Conservation (phyloP, 2,329 filamentous ascomycete species). For the Hypoxylon sp. region DNA sequence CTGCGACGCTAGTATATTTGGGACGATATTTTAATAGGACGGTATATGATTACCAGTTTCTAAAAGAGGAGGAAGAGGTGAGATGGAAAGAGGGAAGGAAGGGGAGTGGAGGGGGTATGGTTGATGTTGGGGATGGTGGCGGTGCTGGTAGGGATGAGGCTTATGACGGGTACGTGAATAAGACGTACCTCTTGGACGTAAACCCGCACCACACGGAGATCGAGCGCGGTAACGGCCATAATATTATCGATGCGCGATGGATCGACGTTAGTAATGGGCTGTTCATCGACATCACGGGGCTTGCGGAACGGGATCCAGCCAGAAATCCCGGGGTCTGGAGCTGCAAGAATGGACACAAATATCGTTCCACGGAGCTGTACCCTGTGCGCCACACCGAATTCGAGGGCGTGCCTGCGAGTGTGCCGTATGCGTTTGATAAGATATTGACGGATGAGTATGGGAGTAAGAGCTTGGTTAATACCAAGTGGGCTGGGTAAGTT, state of each 20-base stretch:
- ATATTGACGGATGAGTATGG: conserved; percentile 76
- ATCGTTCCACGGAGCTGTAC: conserved; percentile 78
- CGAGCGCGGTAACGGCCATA: conserved; percentile 74
- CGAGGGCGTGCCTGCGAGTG: conserved; percentile 77
- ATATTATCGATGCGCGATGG: conserved; percentile 88
- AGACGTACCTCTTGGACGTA: conserved; percentile 78
- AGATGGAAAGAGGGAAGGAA: conserved; percentile 43
- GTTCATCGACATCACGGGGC: conserved; percentile 85
- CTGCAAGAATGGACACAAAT: conserved; percentile 85
- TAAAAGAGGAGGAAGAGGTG: conserved; percentile 58
- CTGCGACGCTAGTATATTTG: conserved; percentile 74
- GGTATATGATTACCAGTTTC: conserved; percentile 67
- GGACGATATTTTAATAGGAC: conserved; percentile 78
- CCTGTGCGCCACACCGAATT: conserved; percentile 81
- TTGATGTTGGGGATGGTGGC: conserved; percentile 41
- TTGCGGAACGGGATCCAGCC: conserved; percentile 75
- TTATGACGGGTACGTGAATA: conserved; percentile 46
- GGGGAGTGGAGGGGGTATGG: conserved; percentile 46
- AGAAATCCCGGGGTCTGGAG: conserved; percentile 75
- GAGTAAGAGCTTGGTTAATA: conserved; percentile 69
- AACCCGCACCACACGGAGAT: conserved; percentile 77
- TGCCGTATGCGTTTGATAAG: conserved; percentile 77
- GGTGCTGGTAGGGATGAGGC: conserved; percentile 52
- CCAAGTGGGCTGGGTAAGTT: conserved; percentile 72
- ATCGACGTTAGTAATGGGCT: conserved; percentile 81